Base-by-base conservation (phyloP, 306 rosid genomes). In the Glycine tomentella region DNA sequence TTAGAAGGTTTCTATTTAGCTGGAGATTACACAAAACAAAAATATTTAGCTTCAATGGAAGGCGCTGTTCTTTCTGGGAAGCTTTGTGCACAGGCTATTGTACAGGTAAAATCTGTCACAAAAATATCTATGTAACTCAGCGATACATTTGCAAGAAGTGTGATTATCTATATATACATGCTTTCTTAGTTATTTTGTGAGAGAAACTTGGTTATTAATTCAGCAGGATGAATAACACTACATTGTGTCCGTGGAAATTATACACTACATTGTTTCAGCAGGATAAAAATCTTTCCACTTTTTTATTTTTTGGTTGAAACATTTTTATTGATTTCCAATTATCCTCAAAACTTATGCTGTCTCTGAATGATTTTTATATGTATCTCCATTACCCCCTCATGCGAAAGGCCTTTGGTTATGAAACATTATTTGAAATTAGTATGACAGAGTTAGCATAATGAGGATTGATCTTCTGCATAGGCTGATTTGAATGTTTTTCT, bases 11-110 rank as follows among this genome's bases (percentile, higher is more conserved):
- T 95, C 88, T 95, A 93, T 82, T 90, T 95, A 80, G 92, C 99
- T 72, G 97, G 99, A 61, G 99, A 95, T 84, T 95, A 91, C 85
- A 95, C 99, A 40, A 95, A 93, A 82, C 99, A 93, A 79, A 95
- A 93, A 81, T 95, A 95, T 86, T 82, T 95, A 88, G 99, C 99
- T 65, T 95, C 99, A 63, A 95, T 93, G 99, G 99, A 95, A 93
- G 99, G 99, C 9, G 99, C 98, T 17, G 96, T 95, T 87, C 92
- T 95, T 63, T 95, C 98, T 2, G 99, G 99, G 72, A 95, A 95
- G 95, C 83, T 95, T 78, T 95, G 98, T 88, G 97, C 99, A 36
- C 97, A 93, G 83, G 95, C 98, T 12, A 93, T 91, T 89, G 91
- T 93, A 82, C 91, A 91, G 98, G 98, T 95, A 90, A 85, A 72